A percentile compares a stretch with the other conserved stretches of the same genome.
phyloP scores from a whole-genome alignment of 352 stramenopile genomes.

The Phytophthora podocarpi region DNA sequence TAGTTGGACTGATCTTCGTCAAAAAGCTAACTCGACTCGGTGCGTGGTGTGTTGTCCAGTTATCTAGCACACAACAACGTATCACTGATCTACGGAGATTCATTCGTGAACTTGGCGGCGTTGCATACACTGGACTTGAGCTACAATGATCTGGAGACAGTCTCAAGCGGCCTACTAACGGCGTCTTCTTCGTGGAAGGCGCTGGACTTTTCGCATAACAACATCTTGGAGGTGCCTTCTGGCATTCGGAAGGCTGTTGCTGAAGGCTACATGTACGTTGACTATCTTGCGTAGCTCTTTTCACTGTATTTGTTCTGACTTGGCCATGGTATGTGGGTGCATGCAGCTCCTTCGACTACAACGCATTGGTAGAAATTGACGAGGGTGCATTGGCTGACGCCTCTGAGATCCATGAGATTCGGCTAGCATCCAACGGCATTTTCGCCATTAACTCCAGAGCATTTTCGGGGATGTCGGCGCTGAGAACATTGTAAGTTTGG shows the following conservation, averaged over 20 bases:
- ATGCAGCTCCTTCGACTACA: slow-evolving; percentile 65
- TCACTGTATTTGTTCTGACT: not conserved
- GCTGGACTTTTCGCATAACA: slow-evolving; percentile 62
- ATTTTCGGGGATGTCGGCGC: slow-evolving; percentile 58
- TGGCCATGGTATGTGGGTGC: not conserved
- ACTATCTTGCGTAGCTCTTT: not conserved
- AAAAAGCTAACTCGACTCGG: not conserved
- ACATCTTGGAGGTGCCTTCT: slow-evolving; percentile 41
- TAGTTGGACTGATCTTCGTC: not conserved
- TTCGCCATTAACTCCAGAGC: slow-evolving; percentile 60
- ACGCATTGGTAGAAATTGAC: slow-evolving; percentile 64
- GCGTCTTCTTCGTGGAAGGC: slow-evolving; percentile 56
- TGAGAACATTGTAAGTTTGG: slow-evolving; percentile 54
- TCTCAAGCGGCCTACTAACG: slow-evolving; percentile 47
- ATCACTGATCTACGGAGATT: slow-evolving; percentile 41
- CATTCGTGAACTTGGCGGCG: slow-evolving; percentile 51
- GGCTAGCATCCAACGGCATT: slow-evolving; percentile 59
- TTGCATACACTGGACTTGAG: slow-evolving; percentile 65
- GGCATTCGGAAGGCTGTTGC: slow-evolving; percentile 45
- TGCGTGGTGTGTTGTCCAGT: slow-evolving; percentile 21
- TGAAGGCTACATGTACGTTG: slow-evolving; percentile 61
- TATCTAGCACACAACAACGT: slow-evolving; percentile 52
- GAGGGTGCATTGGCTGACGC: slow-evolving; percentile 48
- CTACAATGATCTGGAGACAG: slow-evolving; percentile 49
- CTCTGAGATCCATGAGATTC: slow-evolving; percentile 51